Base-by-base conservation (phyloP, 1,284 basidiomycete species). In the Kwoniella shivajii region DNA sequence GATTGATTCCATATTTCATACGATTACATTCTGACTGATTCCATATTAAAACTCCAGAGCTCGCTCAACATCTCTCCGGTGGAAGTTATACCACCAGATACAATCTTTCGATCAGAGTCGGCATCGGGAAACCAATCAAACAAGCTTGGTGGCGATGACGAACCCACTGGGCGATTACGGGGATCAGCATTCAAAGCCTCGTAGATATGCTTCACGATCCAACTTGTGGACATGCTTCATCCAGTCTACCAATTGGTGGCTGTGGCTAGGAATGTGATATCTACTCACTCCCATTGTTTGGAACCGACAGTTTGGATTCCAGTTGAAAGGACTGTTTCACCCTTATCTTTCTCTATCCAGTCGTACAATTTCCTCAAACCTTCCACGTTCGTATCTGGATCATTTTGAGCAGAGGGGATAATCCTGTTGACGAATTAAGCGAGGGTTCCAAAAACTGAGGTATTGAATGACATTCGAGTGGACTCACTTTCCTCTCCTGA, bases 241-340 rank as follows among this genome's bases (percentile, higher is more conserved):
- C n/a, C n/a, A n/a, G n/a, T n/a, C n/a, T n/a, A n/a, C 3, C 16
- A 30, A 6, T 11, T 6, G 7, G n/a, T 9, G 6, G 20, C 14
- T n/a, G 22, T 4, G 10, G 4, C 6, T 44, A 18, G 7, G 24
- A 44, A 10, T 29, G 43, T 24, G 4, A 6, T 24, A 10, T 10
- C 6, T 6, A 69, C 74, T 73, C 66, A 76, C 73, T 76, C 73
- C 75, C 75, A 76, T 26, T 27, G 52, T 62, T 72, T 73, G 16
- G 54, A 61, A n/a, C 72, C 72, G 11, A 76, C 75, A 1, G 73
- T 76, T 61, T 76, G 75, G 4, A 72, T 60, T 10, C 64, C 67
- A 44, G 56, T 66, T 42, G 62, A 60, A 33, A 75, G 45, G 16
- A 76, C 72, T 20, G 69, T 72, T 61, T 67, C 71, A 14, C 75